Conservation (phyloP, 257 asterid genomes). For the Anisodus acutangulus region DNA sequence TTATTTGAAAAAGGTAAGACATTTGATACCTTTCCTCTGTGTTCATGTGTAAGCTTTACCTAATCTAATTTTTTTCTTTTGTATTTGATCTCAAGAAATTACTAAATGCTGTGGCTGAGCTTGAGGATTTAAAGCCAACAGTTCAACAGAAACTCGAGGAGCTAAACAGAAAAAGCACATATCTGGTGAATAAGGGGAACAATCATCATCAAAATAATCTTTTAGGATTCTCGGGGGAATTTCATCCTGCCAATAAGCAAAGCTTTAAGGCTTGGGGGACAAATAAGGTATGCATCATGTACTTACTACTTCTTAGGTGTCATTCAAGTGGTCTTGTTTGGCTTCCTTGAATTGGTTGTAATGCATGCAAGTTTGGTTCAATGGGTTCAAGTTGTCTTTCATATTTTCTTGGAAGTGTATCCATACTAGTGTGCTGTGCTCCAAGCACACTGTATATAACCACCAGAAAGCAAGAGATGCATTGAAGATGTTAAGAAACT, state of each 20-base stretch:
- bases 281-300: slow-evolving; percentile 52
- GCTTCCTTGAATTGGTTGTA: not conserved
- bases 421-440: not conserved
- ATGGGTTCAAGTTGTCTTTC: not conserved
- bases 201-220: slow-evolving; percentile 46
- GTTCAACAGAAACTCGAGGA: slow-evolving; percentile 74
- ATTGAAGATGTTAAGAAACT: slow-evolving; percentile 8
- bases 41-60: slow-evolving; percentile 10
- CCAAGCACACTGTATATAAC: slow-evolving; percentile 1
- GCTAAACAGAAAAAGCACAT: slow-evolving; percentile 49
- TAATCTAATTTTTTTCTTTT: slow-evolving; percentile 15
- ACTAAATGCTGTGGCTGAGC: slow-evolving; percentile 68
- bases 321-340: slow-evolving; percentile 10
- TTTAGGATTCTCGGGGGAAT: slow-evolving; percentile 47
- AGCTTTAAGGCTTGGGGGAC: slow-evolving; percentile 46
- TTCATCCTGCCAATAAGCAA: slow-evolving; percentile 53
- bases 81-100: slow-evolving; percentile 56
- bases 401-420: slow-evolving; percentile 17
- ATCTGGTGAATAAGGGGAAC: slow-evolving; percentile 47
- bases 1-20: slow-evolving; percentile 63
- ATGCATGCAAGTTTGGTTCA: slow-evolving; percentile 8
- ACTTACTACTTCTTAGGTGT: not conserved
- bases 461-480: slow-evolving; percentile 5
- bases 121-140: slow-evolving; percentile 80
- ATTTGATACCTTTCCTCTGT: not conserved